A percentile compares a stretch with the other conserved stretches of the same genome.
phyloP scores from a whole-genome alignment of 495 filamentous ascomycete species.

The Talaromyces adpressus region DNA sequence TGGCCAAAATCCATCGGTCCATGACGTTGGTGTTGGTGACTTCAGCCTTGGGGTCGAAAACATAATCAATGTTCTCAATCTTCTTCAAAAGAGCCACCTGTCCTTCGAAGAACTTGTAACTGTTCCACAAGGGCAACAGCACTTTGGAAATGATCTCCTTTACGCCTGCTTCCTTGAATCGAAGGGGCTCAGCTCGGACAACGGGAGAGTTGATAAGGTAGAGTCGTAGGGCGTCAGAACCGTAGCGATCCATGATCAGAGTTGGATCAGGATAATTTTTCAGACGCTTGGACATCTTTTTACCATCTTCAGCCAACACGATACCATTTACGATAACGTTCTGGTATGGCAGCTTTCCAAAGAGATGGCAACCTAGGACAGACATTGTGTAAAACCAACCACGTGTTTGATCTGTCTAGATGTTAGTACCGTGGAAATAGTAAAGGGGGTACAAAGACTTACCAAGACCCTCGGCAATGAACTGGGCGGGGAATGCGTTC shows the following conservation, averaged over 20 bases:
- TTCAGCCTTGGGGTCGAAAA: slow-evolving; percentile 72
- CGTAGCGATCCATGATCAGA: slow-evolving; percentile 80
- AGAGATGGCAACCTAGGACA: slow-evolving; percentile 87
- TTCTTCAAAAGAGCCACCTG: slow-evolving; percentile 92
- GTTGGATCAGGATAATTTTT: slow-evolving; percentile 96
- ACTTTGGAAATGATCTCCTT: slow-evolving; percentile 96
- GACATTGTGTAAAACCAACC: slow-evolving; percentile 97
- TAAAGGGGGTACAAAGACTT: background rate
- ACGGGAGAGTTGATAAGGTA: slow-evolving; percentile 98
- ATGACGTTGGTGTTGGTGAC: slow-evolving; percentile 82
- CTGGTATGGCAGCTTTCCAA: slow-evolving; percentile 83
- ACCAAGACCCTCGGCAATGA: slow-evolving; percentile 85
- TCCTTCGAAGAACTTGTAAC: slow-evolving; percentile 96
- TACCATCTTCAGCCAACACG: slow-evolving; percentile 90
- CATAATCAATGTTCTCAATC: slow-evolving; percentile 67
- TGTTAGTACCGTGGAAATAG: background rate
- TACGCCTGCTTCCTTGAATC: slow-evolving; percentile 89
- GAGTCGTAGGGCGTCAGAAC: slow-evolving; percentile 86
- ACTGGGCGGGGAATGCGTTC: slow-evolving; percentile 79
- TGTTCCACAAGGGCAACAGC: slow-evolving; percentile 92
- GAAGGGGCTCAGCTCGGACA: slow-evolving; percentile 82
- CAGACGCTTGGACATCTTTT: slow-evolving; percentile 98
- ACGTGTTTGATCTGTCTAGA: slow-evolving; percentile 66
- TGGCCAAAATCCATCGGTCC: slow-evolving; percentile 94
- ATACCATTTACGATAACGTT: slow-evolving; percentile 98